Conservation (phyloP, 228 moss, liverwort and hornwort species). For the Sphagnum magellanicum region DNA sequence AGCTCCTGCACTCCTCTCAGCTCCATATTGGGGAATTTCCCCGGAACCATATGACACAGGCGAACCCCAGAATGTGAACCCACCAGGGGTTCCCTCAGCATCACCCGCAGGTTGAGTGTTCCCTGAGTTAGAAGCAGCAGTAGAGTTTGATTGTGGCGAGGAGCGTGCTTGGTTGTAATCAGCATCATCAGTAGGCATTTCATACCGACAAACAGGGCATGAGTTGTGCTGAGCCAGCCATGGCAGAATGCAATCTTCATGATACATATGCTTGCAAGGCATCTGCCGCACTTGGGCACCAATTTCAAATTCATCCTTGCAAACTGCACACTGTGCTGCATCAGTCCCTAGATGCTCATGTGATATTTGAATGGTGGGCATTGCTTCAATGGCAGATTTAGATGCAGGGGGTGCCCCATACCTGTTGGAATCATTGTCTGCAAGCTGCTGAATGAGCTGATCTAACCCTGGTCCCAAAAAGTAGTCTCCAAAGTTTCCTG, state of each 20-base stretch:
- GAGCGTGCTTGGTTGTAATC: constrained; percentile 63
- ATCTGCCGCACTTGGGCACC: constrained; percentile 78
- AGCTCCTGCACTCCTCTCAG: constrained; percentile 20
- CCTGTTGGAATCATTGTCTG: constrained; percentile 88
- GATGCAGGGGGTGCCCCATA: constrained; percentile 94
- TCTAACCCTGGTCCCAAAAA: constrained; percentile 93
- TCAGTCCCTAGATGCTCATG: constrained; percentile 79
- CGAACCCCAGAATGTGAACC: constrained; percentile 59
- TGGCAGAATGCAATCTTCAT: constrained; percentile 89
- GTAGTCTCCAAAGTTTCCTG: constrained; percentile 94
- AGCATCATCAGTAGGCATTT: constrained; percentile 92
- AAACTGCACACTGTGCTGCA: constrained; percentile 90
- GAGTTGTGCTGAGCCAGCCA: constrained; percentile 92
- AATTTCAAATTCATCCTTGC: constrained; percentile 86
- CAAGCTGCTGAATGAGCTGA: constrained; percentile 95
- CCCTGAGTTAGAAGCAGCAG: constrained; percentile 12
- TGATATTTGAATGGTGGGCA: constrained; percentile 76
- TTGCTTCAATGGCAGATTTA: constrained; percentile 66
- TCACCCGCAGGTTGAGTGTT: constrained; percentile 16
- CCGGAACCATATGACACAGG: constrained; percentile 41
- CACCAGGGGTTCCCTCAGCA: constrained; percentile 39
- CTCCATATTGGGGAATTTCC: constrained; percentile 17
- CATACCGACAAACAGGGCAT: constrained; percentile 92
- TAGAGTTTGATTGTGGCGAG: constrained; percentile 15
- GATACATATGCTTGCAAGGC: constrained; percentile 96